Evolutionary conservation across 1,139 yeast genomes (phyloP).

Genomic region (Blastobotrys malaysiensis): DNA sequence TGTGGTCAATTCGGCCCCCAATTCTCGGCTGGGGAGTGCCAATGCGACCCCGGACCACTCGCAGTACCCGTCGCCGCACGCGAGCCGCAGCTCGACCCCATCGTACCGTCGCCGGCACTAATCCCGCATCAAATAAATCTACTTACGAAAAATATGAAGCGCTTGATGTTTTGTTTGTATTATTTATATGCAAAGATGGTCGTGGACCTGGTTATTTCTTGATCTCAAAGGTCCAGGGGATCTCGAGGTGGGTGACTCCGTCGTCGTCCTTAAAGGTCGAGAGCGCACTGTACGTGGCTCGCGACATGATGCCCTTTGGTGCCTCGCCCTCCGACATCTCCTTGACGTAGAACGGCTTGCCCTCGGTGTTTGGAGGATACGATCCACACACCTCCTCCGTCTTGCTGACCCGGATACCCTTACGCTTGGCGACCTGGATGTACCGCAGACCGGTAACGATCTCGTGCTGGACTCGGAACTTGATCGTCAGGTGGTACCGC

Average conservation of each 20-base stretch:
- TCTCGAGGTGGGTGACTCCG: slow-evolving; percentile 60
- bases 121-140: no score
- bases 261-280: slow-evolving; percentile 89
- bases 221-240: slow-evolving; percentile 85
- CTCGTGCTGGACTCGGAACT: slow-evolving; percentile 83
- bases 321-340: slow-evolving; percentile 78
- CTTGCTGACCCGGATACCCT: slow-evolving; percentile 83
- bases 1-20: neutral
- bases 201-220: neutral
- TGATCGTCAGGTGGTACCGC: slow-evolving; percentile 64
- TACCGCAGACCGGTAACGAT: slow-evolving; percentile 88
- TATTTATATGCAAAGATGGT: neutral
- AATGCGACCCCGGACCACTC: neutral
- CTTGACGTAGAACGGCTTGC: slow-evolving; percentile 75
- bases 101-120: neutral
- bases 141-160: neutral
- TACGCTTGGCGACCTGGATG: slow-evolving; percentile 76
- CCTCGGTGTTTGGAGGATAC: slow-evolving; percentile 83
- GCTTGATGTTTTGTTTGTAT: neutral
- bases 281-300: slow-evolving; percentile 78
- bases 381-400: slow-evolving; percentile 86
- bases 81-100: neutral
- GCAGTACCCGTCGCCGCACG: neutral
- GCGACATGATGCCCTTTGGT: slow-evolving; percentile 81
- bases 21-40: neutral